phyloP scores from a whole-genome alignment of 176 grass and related monocot genomes.

The Bothriochloa decipiens region DNA sequence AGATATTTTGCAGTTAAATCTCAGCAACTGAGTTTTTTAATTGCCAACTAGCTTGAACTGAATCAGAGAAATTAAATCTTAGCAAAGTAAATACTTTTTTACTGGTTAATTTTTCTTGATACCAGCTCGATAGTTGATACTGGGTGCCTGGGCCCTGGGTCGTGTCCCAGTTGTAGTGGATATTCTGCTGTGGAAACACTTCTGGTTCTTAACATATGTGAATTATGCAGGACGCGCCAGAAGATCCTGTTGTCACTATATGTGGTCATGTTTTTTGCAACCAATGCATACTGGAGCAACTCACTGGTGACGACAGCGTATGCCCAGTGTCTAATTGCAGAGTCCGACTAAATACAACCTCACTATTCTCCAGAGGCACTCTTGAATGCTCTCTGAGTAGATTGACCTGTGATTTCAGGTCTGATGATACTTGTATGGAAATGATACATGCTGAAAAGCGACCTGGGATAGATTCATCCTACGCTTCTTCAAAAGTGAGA shows the following conservation, averaged over 20 bases:
- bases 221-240: slow-evolving; percentile 80
- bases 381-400: slow-evolving; percentile 68
- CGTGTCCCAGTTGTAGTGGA: neutral
- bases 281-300: slow-evolving; percentile 87
- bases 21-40: neutral
- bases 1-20: no score
- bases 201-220: slow-evolving; percentile 35
- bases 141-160: neutral
- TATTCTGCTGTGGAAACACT: slow-evolving; percentile 16
- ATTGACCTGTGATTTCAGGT: slow-evolving; percentile 49
- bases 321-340: slow-evolving; percentile 74
- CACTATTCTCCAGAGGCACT: slow-evolving; percentile 82
- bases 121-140: neutral
- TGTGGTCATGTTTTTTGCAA: slow-evolving; percentile 97
- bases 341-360: slow-evolving; percentile 61
- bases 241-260: slow-evolving; percentile 89
- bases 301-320: slow-evolving; percentile 82
- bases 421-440: slow-evolving; percentile 52
- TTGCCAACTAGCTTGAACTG: slow-evolving; percentile 4
- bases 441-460: slow-evolving; percentile 51
- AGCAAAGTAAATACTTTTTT: neutral
- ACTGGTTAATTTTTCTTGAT: neutral
- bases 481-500: slow-evolving; percentile 86
- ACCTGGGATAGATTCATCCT: slow-evolving; percentile 55
- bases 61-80: neutral